Evolutionary conservation across 805 yeast genomes (phyloP).

Genomic region (Ogataea henricii): DNA sequence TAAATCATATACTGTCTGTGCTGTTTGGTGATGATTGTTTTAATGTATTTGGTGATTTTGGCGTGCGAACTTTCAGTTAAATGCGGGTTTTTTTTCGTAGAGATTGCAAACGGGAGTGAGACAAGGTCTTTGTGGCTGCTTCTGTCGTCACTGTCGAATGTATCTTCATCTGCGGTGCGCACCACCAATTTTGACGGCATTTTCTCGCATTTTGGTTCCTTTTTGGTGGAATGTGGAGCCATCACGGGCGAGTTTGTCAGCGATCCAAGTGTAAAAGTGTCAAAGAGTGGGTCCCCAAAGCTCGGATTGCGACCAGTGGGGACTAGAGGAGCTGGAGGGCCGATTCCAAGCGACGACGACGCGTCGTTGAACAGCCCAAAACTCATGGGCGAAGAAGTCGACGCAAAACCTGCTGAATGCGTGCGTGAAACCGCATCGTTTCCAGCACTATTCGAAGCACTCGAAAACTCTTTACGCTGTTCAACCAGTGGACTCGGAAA

Average conservation of each 20-base stretch:
- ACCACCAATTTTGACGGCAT: background rate
- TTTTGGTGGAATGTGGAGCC: too few species aligned
- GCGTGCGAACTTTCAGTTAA: slow-evolving; percentile 13
- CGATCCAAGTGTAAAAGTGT: slow-evolving; percentile 20
- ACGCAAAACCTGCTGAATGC: slow-evolving; percentile 21
- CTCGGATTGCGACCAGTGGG: slow-evolving; percentile 3
- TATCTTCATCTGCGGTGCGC: slow-evolving; percentile 8
- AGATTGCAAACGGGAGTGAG: slow-evolving; percentile 10
- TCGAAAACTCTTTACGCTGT: slow-evolving; percentile 20
- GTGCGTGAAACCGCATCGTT: slow-evolving; percentile 20
- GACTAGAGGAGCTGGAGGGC: slow-evolving; percentile 3
- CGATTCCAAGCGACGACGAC: slow-evolving; percentile 4
- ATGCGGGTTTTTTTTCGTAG: background rate
- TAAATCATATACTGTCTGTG: slow-evolving; percentile 29
- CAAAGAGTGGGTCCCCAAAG: slow-evolving; percentile 22
- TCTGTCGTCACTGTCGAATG: background rate
- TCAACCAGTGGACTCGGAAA: slow-evolving; percentile 37
- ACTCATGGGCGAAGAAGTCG: slow-evolving; percentile 24
- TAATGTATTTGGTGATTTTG: slow-evolving; percentile 26
- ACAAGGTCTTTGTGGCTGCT: slow-evolving; percentile 5
- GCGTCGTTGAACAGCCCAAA: slow-evolving; percentile 18
- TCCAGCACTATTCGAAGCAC: background rate
- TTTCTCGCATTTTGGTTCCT: background rate
- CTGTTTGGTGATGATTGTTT: slow-evolving; percentile 30
- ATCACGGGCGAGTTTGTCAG: background rate